Conservation (phyloP, 257 asterid species). For the Solanum peruvianum region DNA sequence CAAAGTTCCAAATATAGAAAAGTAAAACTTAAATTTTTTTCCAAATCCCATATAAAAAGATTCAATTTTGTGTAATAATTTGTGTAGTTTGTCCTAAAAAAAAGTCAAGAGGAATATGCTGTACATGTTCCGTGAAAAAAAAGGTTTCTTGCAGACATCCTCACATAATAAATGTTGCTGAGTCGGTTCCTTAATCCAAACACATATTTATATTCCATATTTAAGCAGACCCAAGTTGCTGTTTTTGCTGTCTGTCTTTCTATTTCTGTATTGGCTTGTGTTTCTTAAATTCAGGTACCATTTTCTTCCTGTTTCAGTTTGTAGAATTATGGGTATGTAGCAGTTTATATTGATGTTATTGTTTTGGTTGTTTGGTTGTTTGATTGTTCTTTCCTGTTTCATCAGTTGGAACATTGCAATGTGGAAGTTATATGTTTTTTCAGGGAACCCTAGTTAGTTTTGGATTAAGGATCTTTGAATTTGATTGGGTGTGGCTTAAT, state of each 20-base stretch:
- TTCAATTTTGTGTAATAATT: not conserved
- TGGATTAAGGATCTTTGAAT: not conserved
- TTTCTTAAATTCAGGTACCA: not conserved
- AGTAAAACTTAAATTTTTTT: not conserved
- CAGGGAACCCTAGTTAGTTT: not conserved
- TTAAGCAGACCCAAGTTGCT: not conserved
- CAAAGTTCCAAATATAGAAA: not conserved
- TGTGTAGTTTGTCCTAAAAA: not conserved
- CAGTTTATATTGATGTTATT: not conserved
- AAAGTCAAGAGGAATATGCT: not conserved
- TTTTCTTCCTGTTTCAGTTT: not conserved
- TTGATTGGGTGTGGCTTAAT: not conserved
- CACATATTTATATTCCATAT: not conserved
- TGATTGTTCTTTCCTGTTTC: not conserved
- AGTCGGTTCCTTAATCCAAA: constrained; percentile 3
- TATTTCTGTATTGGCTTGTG: not conserved
- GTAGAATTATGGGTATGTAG: not conserved
- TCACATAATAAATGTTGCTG: not conserved
- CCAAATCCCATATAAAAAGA: not conserved
- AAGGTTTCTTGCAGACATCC: not conserved
- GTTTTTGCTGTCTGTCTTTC: not conserved
- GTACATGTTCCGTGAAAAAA: not conserved
- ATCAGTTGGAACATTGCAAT: not conserved
- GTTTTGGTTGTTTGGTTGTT: not conserved
- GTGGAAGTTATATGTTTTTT: not conserved